These are phyloP conservation scores for Dissoconium aciculare DNA, from an alignment of 2,329 filamentous ascomycete genomes.

Conservation along the genomic window DNA sequence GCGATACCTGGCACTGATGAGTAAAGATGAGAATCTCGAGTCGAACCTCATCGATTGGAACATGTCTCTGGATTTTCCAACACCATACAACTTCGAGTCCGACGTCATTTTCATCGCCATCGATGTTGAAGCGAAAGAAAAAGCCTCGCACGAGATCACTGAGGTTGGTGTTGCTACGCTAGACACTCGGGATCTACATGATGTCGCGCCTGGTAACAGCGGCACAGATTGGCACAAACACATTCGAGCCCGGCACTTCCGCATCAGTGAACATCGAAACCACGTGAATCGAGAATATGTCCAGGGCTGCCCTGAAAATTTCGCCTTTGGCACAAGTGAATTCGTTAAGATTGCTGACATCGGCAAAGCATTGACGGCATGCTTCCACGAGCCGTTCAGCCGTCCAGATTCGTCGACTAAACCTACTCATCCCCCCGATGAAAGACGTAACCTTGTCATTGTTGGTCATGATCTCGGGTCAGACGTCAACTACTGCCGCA, in stretches of 20 bases:
- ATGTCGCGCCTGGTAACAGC: slow-evolving; percentile 42
- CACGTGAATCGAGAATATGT: slow-evolving; percentile 56
- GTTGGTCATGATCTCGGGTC: slow-evolving; percentile 58
- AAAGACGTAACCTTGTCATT: slow-evolving; percentile 50
- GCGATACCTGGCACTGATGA: slow-evolving; percentile 51
- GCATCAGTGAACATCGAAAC: slow-evolving; percentile 53
- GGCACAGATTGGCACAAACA: slow-evolving; percentile 52
- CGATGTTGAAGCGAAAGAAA: slow-evolving; percentile 73
- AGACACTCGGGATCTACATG: slow-evolving; percentile 50
- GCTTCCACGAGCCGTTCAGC: slow-evolving; percentile 39
- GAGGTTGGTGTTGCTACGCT: slow-evolving; percentile 76
- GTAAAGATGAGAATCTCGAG: not conserved
- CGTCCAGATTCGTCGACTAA: slow-evolving; percentile 20
- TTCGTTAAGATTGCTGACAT: slow-evolving; percentile 35
- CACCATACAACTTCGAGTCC: slow-evolving; percentile 23
- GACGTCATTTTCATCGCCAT: slow-evolving; percentile 58
- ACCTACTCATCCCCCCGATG: not conserved
- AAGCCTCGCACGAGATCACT: slow-evolving; percentile 50
- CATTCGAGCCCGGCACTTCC: slow-evolving; percentile 60
- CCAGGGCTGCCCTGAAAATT: slow-evolving; percentile 55
- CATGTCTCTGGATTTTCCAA: not conserved
- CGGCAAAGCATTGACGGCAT: slow-evolving; percentile 34
- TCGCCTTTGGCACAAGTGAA: slow-evolving; percentile 56
- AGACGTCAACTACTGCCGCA: slow-evolving; percentile 54
- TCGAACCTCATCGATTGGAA: slow-evolving; percentile 7